phyloP scores from a whole-genome alignment of 495 filamentous ascomycete species.

The Annulohypoxylon moriforme region DNA sequence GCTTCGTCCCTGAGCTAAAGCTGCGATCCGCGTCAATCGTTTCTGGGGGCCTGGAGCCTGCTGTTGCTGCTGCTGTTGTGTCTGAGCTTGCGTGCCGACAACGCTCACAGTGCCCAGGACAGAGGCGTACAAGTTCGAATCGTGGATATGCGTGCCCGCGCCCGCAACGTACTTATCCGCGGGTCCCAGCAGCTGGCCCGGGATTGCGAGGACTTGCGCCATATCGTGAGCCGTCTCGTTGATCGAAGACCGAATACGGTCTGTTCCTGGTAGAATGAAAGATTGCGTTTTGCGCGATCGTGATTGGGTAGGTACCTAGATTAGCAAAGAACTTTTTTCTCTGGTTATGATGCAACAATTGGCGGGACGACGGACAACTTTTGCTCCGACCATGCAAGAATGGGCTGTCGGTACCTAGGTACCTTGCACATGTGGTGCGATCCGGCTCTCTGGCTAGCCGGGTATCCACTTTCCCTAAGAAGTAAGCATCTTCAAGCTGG shows the following conservation, averaged over 20 bases:
- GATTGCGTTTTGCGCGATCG: neutral
- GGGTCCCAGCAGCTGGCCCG: slow-evolving; percentile 82
- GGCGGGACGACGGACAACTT: neutral
- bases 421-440: slow-evolving; percentile 30
- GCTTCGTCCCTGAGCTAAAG: slow-evolving; percentile 41
- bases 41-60: slow-evolving; percentile 67
- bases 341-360: neutral
- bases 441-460: slow-evolving; percentile 37
- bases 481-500: slow-evolving; percentile 5
- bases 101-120: slow-evolving; percentile 70
- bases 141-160: slow-evolving; percentile 82
- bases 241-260: slow-evolving; percentile 14
- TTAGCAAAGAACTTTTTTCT: slow-evolving; percentile 1
- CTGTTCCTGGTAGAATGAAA: too few relatives aligned
- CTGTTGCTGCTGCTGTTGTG: slow-evolving; percentile 56
- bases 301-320: slow-evolving; percentile 10
- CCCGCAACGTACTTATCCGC: slow-evolving; percentile 73
- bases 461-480: slow-evolving; percentile 10
- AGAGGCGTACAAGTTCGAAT: slow-evolving; percentile 77
- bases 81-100: slow-evolving; percentile 11
- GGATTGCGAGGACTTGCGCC: slow-evolving; percentile 59
- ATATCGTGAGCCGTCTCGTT: slow-evolving; percentile 10
- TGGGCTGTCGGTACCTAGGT: neutral
- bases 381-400: slow-evolving; percentile 5
- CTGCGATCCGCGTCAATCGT: slow-evolving; percentile 65